phyloP scores from a whole-genome alignment of 768 basidiomycete genomes.

The Hortiboletus flavorubellus region DNA sequence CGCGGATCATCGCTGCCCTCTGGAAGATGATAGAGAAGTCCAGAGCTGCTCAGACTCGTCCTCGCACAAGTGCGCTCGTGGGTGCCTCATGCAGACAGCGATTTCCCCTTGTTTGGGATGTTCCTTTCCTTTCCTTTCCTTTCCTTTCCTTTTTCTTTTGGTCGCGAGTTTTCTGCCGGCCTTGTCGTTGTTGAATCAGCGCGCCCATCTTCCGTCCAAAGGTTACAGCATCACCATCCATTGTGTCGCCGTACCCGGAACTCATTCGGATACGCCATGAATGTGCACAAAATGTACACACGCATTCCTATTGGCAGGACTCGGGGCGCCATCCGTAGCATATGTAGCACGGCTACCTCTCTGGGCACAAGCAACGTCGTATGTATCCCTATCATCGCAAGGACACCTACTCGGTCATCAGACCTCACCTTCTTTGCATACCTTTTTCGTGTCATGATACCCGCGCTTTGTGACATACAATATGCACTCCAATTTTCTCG shows the following conservation, averaged over 20 bases:
- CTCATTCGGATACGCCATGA: conserved; percentile 4
- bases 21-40: conserved; percentile 80
- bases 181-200: neutral
- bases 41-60: conserved; percentile 16
- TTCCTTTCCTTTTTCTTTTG: neutral
- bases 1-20: conserved; percentile 59
- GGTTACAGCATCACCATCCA: conserved; percentile 1
- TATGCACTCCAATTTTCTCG: conserved; percentile 2
- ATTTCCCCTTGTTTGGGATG: neutral
- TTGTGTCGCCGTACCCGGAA: neutral
- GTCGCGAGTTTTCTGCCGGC: conserved; percentile 1
- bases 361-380: conserved; percentile 8
- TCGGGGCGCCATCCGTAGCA: neutral
- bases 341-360: neutral
- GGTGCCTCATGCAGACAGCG: no score
- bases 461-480: conserved; percentile 9
- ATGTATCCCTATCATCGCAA: conserved; percentile 24
- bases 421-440: conserved; percentile 6
- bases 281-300: conserved; percentile 28
- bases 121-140: neutral
- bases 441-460: conserved; percentile 16
- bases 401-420: conserved; percentile 5
- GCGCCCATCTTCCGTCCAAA: neutral
- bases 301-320: conserved; percentile 23
- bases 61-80: neutral